phyloP scores from a whole-genome alignment of 345 rosid species.

The Syzygium jambos region DNA sequence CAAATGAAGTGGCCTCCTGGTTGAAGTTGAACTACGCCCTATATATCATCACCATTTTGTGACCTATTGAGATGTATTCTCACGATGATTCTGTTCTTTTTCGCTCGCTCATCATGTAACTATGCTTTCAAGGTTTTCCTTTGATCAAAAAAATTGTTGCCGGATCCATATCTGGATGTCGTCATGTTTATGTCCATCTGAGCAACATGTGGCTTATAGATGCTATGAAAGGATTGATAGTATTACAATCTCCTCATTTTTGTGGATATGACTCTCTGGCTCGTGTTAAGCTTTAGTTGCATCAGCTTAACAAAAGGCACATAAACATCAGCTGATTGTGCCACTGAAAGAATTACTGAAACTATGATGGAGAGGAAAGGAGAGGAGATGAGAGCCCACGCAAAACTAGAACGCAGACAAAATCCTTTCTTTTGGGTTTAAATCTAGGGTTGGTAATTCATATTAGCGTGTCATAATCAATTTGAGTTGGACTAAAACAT shows the following conservation, averaged over 20 bases:
- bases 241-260: not conserved
- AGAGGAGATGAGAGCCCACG: not conserved
- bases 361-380: not conserved
- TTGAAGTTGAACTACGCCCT: conserved; percentile 14
- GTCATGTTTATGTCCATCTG: not conserved
- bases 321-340: not conserved
- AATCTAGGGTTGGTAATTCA: not conserved
- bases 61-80: not conserved
- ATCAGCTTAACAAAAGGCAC: not conserved
- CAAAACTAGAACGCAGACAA: not conserved
- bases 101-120: not conserved
- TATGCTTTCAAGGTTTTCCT: not conserved
- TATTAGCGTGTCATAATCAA: not conserved
- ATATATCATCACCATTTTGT: not conserved
- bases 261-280: not conserved
- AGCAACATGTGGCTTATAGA: not conserved
- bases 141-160: not conserved
- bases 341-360: not conserved
- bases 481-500: not conserved
- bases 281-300: not conserved
- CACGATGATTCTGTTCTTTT: not conserved
- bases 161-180: not conserved
- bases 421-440: not conserved
- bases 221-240: not conserved
- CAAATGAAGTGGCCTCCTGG: conserved; percentile 96